Evolutionary conservation across 805 yeast species (phyloP).

Genomic region (Suhomyces sp.): DNA sequence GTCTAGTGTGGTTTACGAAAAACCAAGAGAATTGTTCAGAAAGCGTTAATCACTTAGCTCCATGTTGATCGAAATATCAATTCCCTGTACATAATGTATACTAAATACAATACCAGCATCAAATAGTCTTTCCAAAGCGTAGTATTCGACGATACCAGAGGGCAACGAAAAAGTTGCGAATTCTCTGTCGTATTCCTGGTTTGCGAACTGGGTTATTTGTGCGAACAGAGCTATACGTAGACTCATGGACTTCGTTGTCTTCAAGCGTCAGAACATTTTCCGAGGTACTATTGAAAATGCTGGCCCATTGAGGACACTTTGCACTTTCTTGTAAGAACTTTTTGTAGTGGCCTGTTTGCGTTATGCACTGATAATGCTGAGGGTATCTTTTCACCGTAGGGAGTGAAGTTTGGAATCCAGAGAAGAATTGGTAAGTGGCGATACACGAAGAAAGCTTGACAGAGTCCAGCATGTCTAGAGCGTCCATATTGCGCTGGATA

Average conservation of each 20-base stretch:
- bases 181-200: background rate
- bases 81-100: background rate
- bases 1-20: constrained; percentile 27
- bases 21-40: constrained; percentile 32
- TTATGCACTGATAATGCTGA: background rate
- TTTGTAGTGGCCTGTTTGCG: constrained; percentile 1
- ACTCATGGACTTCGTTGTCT: background rate
- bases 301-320: constrained; percentile 2
- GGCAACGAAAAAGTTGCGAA: background rate
- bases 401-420: background rate
- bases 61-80: background rate
- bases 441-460: background rate
- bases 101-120: background rate
- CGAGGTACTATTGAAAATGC: background rate
- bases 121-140: background rate
- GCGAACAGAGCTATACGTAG: background rate
- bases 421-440: background rate
- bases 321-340: constrained; percentile 1
- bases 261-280: background rate
- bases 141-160: background rate
- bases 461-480: background rate
- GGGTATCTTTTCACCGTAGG: background rate
- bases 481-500: background rate
- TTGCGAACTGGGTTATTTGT: background rate
- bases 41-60: constrained; percentile 18